phyloP scores from a whole-genome alignment of 164 flowering plant species.

The Vitis cinerea region DNA sequence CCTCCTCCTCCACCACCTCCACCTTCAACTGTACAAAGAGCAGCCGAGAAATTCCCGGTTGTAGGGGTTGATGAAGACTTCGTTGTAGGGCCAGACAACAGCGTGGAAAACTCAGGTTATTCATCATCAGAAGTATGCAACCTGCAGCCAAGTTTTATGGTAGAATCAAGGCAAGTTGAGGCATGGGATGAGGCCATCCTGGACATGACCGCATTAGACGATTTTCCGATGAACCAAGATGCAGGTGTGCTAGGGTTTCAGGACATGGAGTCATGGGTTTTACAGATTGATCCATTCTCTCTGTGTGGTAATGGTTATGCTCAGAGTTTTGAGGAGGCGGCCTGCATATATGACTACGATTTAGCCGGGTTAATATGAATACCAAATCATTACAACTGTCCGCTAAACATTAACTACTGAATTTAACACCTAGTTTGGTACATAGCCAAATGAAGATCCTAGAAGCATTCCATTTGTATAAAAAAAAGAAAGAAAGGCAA shows the following conservation, averaged over 20 bases:
- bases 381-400: too few species aligned
- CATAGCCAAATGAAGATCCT: too few species aligned
- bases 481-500: too few species aligned
- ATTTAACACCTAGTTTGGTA: background rate
- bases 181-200: background rate
- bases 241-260: constrained; percentile 10
- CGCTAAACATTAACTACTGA: background rate
- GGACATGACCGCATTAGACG: constrained; percentile 15
- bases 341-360: constrained; percentile 34
- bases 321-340: constrained; percentile 17
- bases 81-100: constrained; percentile 2
- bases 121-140: constrained; percentile 11
- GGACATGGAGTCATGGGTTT: constrained; percentile 29
- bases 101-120: constrained; percentile 10
- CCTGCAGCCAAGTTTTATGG: constrained; percentile 2
- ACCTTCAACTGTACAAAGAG: background rate
- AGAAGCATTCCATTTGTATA: too few species aligned
- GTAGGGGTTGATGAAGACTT: background rate
- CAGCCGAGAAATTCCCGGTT: constrained; percentile 13
- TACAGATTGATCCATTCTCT: constrained; percentile 23
- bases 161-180: background rate
- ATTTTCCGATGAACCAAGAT: constrained; percentile 7
- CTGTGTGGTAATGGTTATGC: constrained; percentile 6
- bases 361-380: constrained; percentile 16
- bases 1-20: background rate